These are phyloP conservation scores for Dactylellina sp. DNA, from an alignment of 2,329 filamentous ascomycete genomes.

Conservation along the genomic window DNA sequence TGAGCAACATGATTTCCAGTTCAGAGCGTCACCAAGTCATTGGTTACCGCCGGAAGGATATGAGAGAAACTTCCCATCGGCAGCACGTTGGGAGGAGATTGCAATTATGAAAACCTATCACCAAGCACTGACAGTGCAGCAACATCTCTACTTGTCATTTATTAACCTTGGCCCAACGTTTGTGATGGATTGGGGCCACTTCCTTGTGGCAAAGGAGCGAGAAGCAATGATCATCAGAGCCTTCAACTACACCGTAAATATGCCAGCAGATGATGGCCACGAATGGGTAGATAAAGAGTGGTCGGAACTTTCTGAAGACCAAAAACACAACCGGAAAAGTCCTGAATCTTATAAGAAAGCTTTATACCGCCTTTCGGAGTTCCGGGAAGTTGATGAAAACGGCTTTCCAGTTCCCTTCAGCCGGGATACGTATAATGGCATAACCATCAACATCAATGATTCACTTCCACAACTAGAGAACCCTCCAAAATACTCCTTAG, in stretches of 20 bases:
- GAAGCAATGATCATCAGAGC: conserved; percentile 39
- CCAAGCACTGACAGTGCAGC: conserved; percentile 43
- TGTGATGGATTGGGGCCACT: conserved; percentile 34
- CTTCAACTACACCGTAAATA: conserved; percentile 35
- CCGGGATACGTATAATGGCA: conserved; percentile 34
- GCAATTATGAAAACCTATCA: conserved; percentile 49
- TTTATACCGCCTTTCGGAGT: conserved; percentile 35
- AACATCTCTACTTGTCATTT: conserved; percentile 48
- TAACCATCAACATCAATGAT: conserved; percentile 41
- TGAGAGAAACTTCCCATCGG: conserved; percentile 49
- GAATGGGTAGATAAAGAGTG: conserved; percentile 51
- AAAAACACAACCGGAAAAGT: conserved; percentile 8
- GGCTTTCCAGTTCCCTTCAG: conserved; percentile 35
- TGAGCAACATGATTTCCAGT: conserved; percentile 39
- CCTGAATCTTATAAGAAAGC: neutral
- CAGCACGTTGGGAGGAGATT: conserved; percentile 47
- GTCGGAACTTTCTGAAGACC: conserved; percentile 27
- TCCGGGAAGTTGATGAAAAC: conserved; percentile 28
- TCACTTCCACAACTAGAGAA: neutral
- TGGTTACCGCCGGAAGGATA: conserved; percentile 34
- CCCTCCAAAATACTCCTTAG: conserved; percentile 24
- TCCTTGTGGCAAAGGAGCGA: conserved; percentile 43
- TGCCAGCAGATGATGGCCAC: conserved; percentile 39
- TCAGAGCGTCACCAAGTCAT: conserved; percentile 30
- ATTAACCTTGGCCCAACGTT: conserved; percentile 38